These are phyloP conservation scores for Notholithocarpus densiflorus DNA, from an alignment of 306 rosid species.

Conservation along the genomic window DNA sequence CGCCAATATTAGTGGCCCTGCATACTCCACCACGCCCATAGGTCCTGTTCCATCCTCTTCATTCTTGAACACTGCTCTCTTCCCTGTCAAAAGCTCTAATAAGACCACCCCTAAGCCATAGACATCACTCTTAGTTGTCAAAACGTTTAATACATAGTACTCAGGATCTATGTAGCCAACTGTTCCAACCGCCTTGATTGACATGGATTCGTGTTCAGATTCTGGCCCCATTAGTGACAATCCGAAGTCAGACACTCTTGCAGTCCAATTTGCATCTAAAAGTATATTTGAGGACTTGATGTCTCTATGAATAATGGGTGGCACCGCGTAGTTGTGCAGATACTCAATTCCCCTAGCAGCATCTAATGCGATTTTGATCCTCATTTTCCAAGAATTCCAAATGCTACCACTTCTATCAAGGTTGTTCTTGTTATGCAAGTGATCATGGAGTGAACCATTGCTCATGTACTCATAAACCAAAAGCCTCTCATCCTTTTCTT, in stretches of 20 bases:
- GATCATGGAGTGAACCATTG: slow-evolving; percentile 44
- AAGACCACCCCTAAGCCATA: slow-evolving; percentile 48
- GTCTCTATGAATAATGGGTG: slow-evolving; percentile 52
- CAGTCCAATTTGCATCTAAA: slow-evolving; percentile 33
- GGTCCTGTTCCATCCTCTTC: slow-evolving; percentile 19
- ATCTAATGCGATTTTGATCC: slow-evolving; percentile 43
- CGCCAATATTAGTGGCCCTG: background rate
- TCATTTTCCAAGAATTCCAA: slow-evolving; percentile 39
- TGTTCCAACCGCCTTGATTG: slow-evolving; percentile 36
- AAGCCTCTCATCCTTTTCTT: slow-evolving; percentile 38
- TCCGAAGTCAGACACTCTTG: slow-evolving; percentile 46
- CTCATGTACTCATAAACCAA: slow-evolving; percentile 45
- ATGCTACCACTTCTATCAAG: slow-evolving; percentile 4
- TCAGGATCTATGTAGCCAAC: slow-evolving; percentile 59
- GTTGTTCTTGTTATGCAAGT: slow-evolving; percentile 35
- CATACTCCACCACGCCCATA: slow-evolving; percentile 29
- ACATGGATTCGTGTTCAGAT: background rate
- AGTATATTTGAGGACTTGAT: slow-evolving; percentile 52
- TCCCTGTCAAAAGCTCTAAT: slow-evolving; percentile 53
- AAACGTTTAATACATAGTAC: slow-evolving; percentile 33
- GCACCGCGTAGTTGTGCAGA: slow-evolving; percentile 50
- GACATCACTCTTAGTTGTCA: slow-evolving; percentile 43
- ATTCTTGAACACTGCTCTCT: slow-evolving; percentile 32
- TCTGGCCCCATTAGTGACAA: slow-evolving; percentile 32
- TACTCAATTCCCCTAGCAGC: slow-evolving; percentile 50